A percentile compares a stretch with the other conserved stretches of the same genome.
Conservation (phyloP, 1,284 basidiomycete genomes). For the Hymenochaete sp. region DNA sequence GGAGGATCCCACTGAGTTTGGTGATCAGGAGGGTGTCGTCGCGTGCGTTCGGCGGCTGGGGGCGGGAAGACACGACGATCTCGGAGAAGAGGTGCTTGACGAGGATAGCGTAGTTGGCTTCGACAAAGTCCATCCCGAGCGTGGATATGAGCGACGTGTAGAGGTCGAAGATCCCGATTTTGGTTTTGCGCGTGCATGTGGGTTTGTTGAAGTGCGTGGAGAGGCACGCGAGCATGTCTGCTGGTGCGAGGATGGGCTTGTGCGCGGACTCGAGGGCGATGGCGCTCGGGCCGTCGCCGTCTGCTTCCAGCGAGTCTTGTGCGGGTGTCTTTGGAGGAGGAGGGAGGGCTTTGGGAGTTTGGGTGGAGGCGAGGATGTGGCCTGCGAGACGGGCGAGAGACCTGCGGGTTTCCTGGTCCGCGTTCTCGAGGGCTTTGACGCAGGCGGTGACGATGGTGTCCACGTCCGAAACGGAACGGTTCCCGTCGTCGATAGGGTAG, state of each 20-base stretch:
- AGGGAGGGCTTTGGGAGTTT: conserved; percentile 55
- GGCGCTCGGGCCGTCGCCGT: conserved; percentile 47
- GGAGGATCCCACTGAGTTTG: conserved; percentile 65
- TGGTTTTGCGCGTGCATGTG: conserved; percentile 56
- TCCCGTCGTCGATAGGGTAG: conserved; percentile 49
- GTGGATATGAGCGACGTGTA: conserved; percentile 73
- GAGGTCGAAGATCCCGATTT: conserved; percentile 84
- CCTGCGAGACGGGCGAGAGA: conserved; percentile 76
- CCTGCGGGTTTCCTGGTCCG: conserved; percentile 80
- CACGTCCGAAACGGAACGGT: conserved; percentile 54
- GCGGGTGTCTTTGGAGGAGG: conserved; percentile 54
- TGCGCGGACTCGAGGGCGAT: conserved; percentile 45
- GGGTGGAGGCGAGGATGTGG: conserved; percentile 78
- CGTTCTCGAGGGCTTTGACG: conserved; percentile 69
- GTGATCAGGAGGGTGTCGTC: conserved; percentile 73
- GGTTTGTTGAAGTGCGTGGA: conserved; percentile 76
- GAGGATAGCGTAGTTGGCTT: conserved; percentile 75
- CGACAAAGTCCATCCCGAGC: conserved; percentile 75
- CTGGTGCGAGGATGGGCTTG: conserved; percentile 67
- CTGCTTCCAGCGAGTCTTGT: conserved; percentile 46
- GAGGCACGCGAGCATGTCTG: conserved; percentile 78
- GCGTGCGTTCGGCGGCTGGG: conserved; percentile 22
- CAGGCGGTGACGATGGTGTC: conserved; percentile 66
- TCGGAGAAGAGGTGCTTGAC: conserved; percentile 75
- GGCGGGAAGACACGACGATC: conserved; percentile 53